Percentiles rank a stretch among this genome's conserved stretches.
Conservation (phyloP, 768 basidiomycete species). For the Tylopilus sp. region DNA sequence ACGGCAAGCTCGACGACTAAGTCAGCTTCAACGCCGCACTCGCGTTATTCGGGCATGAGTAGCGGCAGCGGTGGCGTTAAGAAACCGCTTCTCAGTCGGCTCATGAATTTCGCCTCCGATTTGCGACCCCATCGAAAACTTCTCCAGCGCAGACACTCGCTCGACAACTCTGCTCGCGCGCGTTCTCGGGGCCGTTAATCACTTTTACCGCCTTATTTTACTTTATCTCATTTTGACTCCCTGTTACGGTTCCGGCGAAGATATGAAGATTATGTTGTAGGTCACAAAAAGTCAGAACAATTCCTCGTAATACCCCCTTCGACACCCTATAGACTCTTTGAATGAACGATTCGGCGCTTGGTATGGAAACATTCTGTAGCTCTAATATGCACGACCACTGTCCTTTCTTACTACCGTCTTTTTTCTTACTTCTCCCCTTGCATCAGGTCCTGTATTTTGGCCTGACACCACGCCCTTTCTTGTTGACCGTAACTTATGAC, state of each 20-base stretch:
- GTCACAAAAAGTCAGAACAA: conserved; percentile 8
- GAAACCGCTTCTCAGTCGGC: conserved; percentile 60
- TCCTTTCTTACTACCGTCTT: conserved; percentile 12
- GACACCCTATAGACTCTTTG: conserved; percentile 21
- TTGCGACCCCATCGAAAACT: conserved; percentile 40
- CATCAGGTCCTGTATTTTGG: not conserved
- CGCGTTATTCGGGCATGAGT: conserved; percentile 28
- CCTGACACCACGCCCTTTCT: conserved; percentile 9
- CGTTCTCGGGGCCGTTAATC: conserved; percentile 23
- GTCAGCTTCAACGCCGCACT: conserved; percentile 51
- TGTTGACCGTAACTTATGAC: conserved; percentile 23
- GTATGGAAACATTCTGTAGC: conserved; percentile 26
- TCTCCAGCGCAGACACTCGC: conserved; percentile 50
- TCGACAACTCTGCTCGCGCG: conserved; percentile 22
- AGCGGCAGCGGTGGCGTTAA: conserved; percentile 33
- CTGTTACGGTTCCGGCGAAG: conserved; percentile 4
- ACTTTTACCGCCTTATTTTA: not conserved
- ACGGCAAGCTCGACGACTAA: conserved; percentile 59
- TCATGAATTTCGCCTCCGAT: conserved; percentile 51
- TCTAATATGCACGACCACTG: conserved; percentile 24
- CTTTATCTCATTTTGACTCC: not conserved
- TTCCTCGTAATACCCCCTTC: conserved; percentile 7
- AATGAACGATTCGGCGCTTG: conserved; percentile 11
- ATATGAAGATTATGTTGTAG: not conserved
- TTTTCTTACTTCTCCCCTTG: not conserved